phyloP scores from a whole-genome alignment of 2,329 filamentous ascomycete genomes.

The Alternaria sp. region DNA sequence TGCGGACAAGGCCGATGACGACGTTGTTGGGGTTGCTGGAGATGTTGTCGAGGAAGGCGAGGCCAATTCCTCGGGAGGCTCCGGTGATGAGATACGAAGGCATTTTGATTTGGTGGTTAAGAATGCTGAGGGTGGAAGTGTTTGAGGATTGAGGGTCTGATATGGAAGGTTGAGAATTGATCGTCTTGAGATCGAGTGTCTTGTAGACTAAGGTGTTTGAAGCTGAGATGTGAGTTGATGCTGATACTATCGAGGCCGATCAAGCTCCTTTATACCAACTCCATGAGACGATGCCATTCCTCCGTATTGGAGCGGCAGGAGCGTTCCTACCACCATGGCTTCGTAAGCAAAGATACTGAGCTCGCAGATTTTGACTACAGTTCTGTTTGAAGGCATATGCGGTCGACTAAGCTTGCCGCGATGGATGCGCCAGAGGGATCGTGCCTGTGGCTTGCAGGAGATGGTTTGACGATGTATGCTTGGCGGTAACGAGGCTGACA shows the following conservation, averaged over 20 bases:
- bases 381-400: neutral
- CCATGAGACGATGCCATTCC: neutral
- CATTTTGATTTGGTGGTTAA: conserved; percentile 21
- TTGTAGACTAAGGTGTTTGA: neutral
- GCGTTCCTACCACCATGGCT: neutral
- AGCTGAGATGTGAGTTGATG: neutral
- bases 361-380: neutral
- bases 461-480: neutral
- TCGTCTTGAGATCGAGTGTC: too few species aligned
- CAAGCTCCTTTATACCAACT: neutral
- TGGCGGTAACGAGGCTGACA: neutral
- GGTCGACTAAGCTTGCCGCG: neutral
- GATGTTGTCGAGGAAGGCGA: conserved; percentile 19
- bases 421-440: neutral
- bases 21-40: conserved; percentile 35
- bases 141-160: too few species aligned
- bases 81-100: conserved; percentile 42
- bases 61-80: conserved; percentile 42
- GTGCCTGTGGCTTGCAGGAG: neutral
- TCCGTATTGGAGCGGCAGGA: neutral
- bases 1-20: conserved; percentile 46
- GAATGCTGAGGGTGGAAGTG: neutral
- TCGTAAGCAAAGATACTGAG: neutral
- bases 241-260: neutral
- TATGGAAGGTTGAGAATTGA: too few species aligned